A percentile compares a stretch with the other conserved stretches of the same genome.
phyloP scores from a whole-genome alignment of 768 basidiomycete species.

The Boletus vermiculosoides region DNA sequence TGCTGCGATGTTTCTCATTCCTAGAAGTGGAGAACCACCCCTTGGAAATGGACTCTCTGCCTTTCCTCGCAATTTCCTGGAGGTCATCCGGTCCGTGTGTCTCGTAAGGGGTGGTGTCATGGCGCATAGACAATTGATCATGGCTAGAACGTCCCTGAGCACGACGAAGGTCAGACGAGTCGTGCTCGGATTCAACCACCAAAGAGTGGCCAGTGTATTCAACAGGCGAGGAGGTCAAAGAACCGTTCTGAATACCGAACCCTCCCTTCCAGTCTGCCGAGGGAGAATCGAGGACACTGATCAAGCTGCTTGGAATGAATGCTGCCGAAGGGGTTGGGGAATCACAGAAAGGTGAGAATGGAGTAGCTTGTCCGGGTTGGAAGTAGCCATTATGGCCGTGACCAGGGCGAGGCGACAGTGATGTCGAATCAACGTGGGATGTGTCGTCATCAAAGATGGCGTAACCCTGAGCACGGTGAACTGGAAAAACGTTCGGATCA shows the following conservation, averaged over 20 bases:
- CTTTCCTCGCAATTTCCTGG: conserved; percentile 11
- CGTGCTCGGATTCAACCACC: conserved; percentile 37
- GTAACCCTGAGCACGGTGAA: conserved; percentile 39
- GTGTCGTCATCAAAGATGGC: conserved; percentile 41
- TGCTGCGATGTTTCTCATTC: conserved; percentile 55
- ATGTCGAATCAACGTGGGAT: conserved; percentile 27
- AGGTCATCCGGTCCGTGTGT: conserved; percentile 17
- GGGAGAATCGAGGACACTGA: conserved; percentile 46
- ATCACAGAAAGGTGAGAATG: conserved; percentile 59
- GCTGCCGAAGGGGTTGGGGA: conserved; percentile 40
- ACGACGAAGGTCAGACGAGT: conserved; percentile 47
- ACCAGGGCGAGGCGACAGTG: conserved; percentile 11
- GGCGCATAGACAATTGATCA: conserved; percentile 27
- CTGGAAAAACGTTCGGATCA: conserved; percentile 13
- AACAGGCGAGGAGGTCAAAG: conserved; percentile 42
- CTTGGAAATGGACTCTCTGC: conserved; percentile 34
- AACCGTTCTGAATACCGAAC: conserved; percentile 14
- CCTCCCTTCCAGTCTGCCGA: conserved; percentile 52
- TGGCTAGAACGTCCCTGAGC: conserved; percentile 11
- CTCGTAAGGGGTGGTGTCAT: conserved; percentile 37
- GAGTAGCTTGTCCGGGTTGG: conserved; percentile 21
- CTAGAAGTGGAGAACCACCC: conserved; percentile 48
- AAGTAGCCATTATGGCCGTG: conserved; percentile 15
- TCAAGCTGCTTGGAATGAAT: conserved; percentile 55
- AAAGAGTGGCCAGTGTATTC: conserved; percentile 35